Percentiles rank a stretch among this genome's conserved stretches.
Conservation (phyloP, 1,284 basidiomycete genomes). For the Sanghuangporus sanghuang region DNA sequence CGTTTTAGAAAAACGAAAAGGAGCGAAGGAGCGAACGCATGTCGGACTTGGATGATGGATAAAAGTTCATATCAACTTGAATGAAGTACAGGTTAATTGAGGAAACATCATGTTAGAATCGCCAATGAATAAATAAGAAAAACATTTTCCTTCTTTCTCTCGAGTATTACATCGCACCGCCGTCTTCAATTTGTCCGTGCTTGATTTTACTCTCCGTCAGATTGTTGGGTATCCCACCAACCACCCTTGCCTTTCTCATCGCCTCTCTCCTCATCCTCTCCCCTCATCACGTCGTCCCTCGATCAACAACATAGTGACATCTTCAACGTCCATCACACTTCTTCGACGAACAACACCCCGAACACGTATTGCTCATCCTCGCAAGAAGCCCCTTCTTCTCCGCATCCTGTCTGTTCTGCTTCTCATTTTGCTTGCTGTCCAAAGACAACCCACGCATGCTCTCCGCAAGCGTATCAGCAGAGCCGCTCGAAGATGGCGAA, state of each 20-base stretch:
- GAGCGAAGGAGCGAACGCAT: too few relatives aligned
- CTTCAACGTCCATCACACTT: background rate
- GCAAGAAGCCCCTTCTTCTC: constrained; percentile 12
- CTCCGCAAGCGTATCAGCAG: constrained; percentile 13
- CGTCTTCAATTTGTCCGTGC: background rate
- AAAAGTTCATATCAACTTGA: too few relatives aligned
- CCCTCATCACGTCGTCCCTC: background rate
- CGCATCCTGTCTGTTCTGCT: background rate
- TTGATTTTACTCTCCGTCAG: background rate
- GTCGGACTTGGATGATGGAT: too few relatives aligned
- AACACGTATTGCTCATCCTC: constrained; percentile 2
- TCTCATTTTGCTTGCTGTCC: background rate
- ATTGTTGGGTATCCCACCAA: background rate
- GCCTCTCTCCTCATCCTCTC: background rate
- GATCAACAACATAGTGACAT: background rate
- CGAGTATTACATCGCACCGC: too few relatives aligned
- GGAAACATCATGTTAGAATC: too few relatives aligned
- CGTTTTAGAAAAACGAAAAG: too few relatives aligned
- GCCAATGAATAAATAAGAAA: too few relatives aligned
- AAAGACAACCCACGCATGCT: constrained; percentile 14
- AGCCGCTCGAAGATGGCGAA: background rate
- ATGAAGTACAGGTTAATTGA: too few relatives aligned
- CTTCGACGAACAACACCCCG: background rate
- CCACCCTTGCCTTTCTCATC: background rate
- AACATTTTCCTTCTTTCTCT: too few relatives aligned